These are phyloP conservation scores for Theobroma grandiflorum DNA, from an alignment of 441 rosid species.

Conservation along the genomic window DNA sequence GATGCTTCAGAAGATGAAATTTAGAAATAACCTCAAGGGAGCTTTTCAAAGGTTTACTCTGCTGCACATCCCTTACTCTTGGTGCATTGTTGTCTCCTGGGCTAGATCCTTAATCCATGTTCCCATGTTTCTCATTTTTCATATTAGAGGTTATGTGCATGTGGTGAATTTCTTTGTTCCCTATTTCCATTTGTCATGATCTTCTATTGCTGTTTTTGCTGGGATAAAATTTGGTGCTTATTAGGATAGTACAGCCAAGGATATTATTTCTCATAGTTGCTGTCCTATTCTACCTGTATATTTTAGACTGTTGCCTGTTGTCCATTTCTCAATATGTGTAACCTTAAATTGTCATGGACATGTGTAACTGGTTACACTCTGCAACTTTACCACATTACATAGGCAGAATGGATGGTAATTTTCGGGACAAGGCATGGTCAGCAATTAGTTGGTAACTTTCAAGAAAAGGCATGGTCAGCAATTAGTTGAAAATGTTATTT, in stretches of 20 bases:
- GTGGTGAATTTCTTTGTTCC: background rate
- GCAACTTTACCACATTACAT: no score
- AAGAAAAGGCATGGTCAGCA: no score
- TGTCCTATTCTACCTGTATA: background rate
- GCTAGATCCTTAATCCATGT: background rate
- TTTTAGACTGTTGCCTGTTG: no score
- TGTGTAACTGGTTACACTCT: no score
- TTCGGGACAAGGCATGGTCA: no score
- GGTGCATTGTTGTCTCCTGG: background rate
- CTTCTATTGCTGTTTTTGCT: background rate
- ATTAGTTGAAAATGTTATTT: no score
- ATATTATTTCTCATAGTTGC: background rate
- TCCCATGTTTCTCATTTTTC: background rate
- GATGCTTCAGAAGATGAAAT: conserved; percentile 59
- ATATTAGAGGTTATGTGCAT: background rate
- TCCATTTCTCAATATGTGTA: no score
- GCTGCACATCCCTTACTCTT: background rate
- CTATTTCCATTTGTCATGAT: background rate
- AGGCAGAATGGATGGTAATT: no score
- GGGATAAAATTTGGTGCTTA: background rate
- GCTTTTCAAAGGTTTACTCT: conserved; percentile 71
- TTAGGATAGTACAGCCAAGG: background rate
- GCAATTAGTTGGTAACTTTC: no score
- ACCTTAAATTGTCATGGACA: no score
- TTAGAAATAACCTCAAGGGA: conserved; percentile 56